Percentiles rank a stretch among this genome's conserved stretches.
phyloP scores from a whole-genome alignment of 2,329 filamentous ascomycete species.

The Alternaria alternata region DNA sequence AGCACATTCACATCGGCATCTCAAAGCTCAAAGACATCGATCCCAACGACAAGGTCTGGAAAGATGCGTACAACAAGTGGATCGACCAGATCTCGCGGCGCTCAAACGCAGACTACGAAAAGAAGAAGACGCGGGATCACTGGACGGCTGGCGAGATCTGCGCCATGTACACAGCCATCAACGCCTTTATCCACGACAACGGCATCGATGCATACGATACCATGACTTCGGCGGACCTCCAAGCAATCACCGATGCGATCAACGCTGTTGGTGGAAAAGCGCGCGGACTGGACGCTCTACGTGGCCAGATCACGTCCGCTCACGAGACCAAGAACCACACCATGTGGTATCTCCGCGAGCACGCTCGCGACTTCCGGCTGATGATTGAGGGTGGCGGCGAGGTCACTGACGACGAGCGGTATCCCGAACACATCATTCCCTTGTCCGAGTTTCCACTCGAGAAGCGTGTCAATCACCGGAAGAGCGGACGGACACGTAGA shows the following conservation, averaged over 20 bases:
- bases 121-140: conserved; percentile 3
- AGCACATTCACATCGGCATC: neutral
- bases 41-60: conserved; percentile 7
- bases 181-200: neutral
- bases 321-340: conserved; percentile 5
- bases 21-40: neutral
- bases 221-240: neutral
- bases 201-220: conserved; percentile 5
- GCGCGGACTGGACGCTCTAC: conserved; percentile 1
- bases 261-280: neutral
- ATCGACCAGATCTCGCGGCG: conserved; percentile 12
- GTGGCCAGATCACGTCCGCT: conserved; percentile 6
- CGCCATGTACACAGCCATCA: conserved; percentile 11
- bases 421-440: conserved; percentile 3
- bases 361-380: neutral
- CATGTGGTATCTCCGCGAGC: conserved; percentile 11
- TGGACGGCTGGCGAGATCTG: conserved; percentile 5
- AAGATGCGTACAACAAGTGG: conserved; percentile 13
- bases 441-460: neutral
- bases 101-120: neutral
- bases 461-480: neutral
- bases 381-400: neutral
- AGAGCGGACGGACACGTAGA: neutral
- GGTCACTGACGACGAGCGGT: neutral
- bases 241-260: neutral